A percentile compares a stretch with the other conserved stretches of the same genome.
Conservation (phyloP, 495 filamentous ascomycete species). For the Hyaloscypha hepaticicola region DNA sequence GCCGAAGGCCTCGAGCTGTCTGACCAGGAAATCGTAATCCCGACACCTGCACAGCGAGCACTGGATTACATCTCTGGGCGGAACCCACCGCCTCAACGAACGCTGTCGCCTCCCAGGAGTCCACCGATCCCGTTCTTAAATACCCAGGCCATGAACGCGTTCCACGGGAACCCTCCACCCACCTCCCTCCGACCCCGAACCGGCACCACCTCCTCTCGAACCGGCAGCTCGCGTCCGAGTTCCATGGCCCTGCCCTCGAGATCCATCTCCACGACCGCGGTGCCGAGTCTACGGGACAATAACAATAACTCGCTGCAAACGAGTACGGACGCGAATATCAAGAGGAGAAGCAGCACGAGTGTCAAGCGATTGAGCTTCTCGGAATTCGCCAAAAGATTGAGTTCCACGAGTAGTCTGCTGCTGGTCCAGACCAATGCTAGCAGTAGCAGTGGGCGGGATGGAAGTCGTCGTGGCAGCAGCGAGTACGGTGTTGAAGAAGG, state of each 20-base stretch:
- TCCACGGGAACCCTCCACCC: conserved; percentile 17
- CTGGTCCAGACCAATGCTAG: conserved; percentile 50
- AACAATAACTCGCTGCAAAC: conserved; percentile 8
- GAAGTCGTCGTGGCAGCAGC: conserved; percentile 39
- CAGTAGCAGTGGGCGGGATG: conserved; percentile 23
- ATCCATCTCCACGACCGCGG: conserved; percentile 26
- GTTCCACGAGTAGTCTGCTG: conserved; percentile 51
- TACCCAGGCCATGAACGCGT: conserved; percentile 26
- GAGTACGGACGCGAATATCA: conserved; percentile 24
- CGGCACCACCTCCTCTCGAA: conserved; percentile 18
- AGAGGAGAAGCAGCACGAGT: conserved; percentile 46
- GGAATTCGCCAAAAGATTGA: conserved; percentile 52
- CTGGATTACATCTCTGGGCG: conserved; percentile 51
- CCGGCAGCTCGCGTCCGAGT: conserved; percentile 15
- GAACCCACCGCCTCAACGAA: conserved; percentile 25
- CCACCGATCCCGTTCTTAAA: conserved; percentile 28
- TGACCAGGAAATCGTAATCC: conserved; percentile 35
- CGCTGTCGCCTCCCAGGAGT: conserved; percentile 18
- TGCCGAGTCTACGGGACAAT: conserved; percentile 16
- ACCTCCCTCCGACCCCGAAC: conserved; percentile 21
- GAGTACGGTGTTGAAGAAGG: conserved; percentile 45
- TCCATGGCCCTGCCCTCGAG: conserved; percentile 25
- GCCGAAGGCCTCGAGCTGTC: conserved; percentile 42
- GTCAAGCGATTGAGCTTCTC: conserved; percentile 51
- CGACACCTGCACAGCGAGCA: conserved; percentile 42